Base-by-base conservation (phyloP, 805 yeast genomes). In the Barnettozyma californica region DNA sequence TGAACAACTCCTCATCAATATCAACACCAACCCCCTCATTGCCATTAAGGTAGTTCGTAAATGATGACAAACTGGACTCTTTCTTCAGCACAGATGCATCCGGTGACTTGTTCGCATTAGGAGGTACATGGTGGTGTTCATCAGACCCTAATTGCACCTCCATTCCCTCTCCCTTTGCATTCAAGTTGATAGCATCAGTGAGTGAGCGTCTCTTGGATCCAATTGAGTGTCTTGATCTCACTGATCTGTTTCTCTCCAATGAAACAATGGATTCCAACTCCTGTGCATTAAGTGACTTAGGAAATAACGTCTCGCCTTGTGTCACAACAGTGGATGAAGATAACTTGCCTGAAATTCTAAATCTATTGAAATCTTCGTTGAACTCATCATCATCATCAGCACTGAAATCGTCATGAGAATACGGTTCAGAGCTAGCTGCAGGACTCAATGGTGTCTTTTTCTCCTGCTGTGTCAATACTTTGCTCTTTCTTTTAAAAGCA, bases 191-290 rank as follows among this genome's bases (percentile, higher is more conserved):
- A 0, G 66, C 60, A 41, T 70, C 73, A 14, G 54, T 47, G 7
- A 59, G 36, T 1, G 62, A 58, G 31, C 44, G 43, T 39, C 48
- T 45, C 16, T 21, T 43, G 7, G 70, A 67, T n/a, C 54, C 51
- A 27, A 61, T 50, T 1, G 70, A 65, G 47, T 59, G 55, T 1
- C 85, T 79, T 57, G 86, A 79, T 58, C 69, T 75, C 0, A 83
- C 70, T 0, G 89, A 82, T 59, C 77, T 74, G 8, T 85, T 77
- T 51, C 91, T 73, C 62, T 87, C 95, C 40, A 87, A 25, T 54
- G 69, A 60, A 52, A 84, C 83, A 49, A 87, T 87, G 41, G 87
- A 81, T 54, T 83, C 87, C 10, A 87, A 86, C 59, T 87, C 95
- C 45, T 76, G 78, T 0, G 77, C 71, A 49, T 75, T 83, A 29